Conservation (phyloP, 192 early-diverging fungal species). For the Entomortierella chlamydospora region DNA sequence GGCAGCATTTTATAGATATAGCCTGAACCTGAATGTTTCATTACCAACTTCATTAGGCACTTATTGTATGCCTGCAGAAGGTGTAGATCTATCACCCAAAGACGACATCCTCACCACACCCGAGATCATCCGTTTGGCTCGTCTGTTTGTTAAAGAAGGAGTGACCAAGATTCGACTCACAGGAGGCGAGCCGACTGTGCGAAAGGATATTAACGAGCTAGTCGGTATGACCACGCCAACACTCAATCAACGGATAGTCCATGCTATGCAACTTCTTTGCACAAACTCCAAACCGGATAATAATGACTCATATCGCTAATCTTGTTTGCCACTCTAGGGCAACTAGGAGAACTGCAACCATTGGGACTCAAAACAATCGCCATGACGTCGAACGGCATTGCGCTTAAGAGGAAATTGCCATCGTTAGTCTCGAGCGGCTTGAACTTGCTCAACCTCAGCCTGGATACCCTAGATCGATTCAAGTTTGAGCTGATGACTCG, state of each 20-base stretch:
- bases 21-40: background rate
- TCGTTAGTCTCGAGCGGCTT: slow-evolving; percentile 77
- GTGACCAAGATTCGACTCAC: slow-evolving; percentile 96
- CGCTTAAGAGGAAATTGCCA: slow-evolving; percentile 85
- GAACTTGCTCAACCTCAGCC: slow-evolving; percentile 89
- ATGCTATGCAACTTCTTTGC: background rate
- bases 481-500: slow-evolving; percentile 94
- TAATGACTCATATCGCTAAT: background rate
- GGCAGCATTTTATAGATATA: background rate
- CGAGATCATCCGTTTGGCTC: slow-evolving; percentile 86
- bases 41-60: slow-evolving; percentile 64
- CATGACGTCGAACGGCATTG: slow-evolving; percentile 97
- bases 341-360: slow-evolving; percentile 77
- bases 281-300: background rate
- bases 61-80: slow-evolving; percentile 97
- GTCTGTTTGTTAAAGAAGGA: slow-evolving; percentile 88
- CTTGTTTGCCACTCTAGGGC: slow-evolving; percentile 47
- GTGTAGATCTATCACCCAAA: slow-evolving; percentile 76
- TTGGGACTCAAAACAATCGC: slow-evolving; percentile 83
- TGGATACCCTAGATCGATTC: slow-evolving; percentile 90
- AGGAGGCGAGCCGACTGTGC: slow-evolving; percentile 95
- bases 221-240: slow-evolving; percentile 78
- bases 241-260: no score
- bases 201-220: slow-evolving; percentile 90
- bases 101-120: slow-evolving; percentile 77